Percentiles rank a stretch among this genome's conserved stretches.
These are phyloP conservation scores for Eragrostis nindensis DNA, from an alignment of 176 grass and related monocot species.

Conservation along the genomic window DNA sequence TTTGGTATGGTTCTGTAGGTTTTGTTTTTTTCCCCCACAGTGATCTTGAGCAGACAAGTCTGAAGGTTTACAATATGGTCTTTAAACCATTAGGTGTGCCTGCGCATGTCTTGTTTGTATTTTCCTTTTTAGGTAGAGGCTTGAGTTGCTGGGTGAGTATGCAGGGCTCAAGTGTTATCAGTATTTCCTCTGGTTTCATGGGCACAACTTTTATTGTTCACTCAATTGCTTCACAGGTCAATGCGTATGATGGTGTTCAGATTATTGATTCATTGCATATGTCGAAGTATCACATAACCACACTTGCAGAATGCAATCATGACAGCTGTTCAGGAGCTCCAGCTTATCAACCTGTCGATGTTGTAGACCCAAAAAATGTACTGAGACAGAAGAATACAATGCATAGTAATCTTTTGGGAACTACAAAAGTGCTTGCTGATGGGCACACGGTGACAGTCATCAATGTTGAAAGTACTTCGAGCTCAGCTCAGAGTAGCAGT, in stretches of 20 bases:
- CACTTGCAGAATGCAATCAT: conserved; percentile 38
- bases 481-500: conserved; percentile 18
- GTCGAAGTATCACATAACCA: conserved; percentile 83
- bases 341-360: conserved; percentile 39
- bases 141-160: background rate
- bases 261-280: conserved; percentile 75
- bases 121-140: conserved; percentile 5
- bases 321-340: conserved; percentile 35
- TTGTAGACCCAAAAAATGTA: conserved; percentile 44
- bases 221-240: conserved; percentile 70
- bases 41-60: background rate
- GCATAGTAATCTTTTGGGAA: conserved; percentile 42
- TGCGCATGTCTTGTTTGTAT: background rate
- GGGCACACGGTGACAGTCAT: conserved; percentile 81
- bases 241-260: conserved; percentile 74
- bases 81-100: background rate
- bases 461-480: conserved; percentile 49
- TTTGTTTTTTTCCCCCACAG: too few species aligned
- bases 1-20: background rate
- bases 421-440: conserved; percentile 66
- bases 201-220: background rate
- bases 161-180: background rate
- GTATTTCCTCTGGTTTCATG: background rate
- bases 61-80: background rate
- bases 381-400: conserved; percentile 39